Conservation (phyloP, 2,329 filamentous ascomycete genomes). For the Chalara sp. region DNA sequence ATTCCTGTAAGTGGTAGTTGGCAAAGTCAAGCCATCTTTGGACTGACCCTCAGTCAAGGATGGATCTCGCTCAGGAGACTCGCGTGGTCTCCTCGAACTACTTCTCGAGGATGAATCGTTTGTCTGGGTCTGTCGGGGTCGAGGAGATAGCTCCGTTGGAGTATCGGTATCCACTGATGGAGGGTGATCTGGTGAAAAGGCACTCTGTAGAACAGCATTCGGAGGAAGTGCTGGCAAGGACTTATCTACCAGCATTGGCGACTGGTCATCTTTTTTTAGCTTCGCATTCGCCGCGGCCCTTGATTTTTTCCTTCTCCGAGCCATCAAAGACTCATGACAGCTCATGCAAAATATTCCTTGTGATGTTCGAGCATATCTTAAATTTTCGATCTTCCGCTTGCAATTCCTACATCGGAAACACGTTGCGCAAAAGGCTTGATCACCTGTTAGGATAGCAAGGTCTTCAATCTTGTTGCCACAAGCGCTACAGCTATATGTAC, state of each 20-base stretch:
- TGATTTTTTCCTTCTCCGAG: slow-evolving; percentile 78
- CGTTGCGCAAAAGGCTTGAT: slow-evolving; percentile 94
- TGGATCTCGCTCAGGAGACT: slow-evolving; percentile 3
- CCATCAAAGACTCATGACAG: slow-evolving; percentile 96
- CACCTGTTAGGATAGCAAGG: slow-evolving; percentile 90
- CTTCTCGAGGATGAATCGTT: slow-evolving; percentile 50
- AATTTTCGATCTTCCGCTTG: slow-evolving; percentile 97
- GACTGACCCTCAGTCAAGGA: slow-evolving; percentile 32
- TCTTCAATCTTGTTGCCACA: slow-evolving; percentile 98
- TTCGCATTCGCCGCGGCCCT: slow-evolving; percentile 60
- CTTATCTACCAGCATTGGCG: slow-evolving; percentile 75
- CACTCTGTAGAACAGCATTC: slow-evolving; percentile 56
- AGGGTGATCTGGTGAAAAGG: slow-evolving; percentile 50
- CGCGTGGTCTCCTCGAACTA: slow-evolving; percentile 34
- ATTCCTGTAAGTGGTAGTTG: slow-evolving; percentile 70
- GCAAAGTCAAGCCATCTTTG: slow-evolving; percentile 56
- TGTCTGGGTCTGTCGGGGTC: slow-evolving; percentile 46
- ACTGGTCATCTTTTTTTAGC: slow-evolving; percentile 54
- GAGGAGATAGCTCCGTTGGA: slow-evolving; percentile 63
- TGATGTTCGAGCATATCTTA: slow-evolving; percentile 93
- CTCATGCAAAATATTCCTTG: slow-evolving; percentile 99
- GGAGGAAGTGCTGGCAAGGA: slow-evolving; percentile 86
- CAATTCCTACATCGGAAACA: slow-evolving; percentile 98
- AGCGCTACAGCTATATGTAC: slow-evolving; percentile 96
- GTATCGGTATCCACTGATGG: slow-evolving; percentile 56